A percentile compares a stretch with the other conserved stretches of the same genome.
These are phyloP conservation scores for Metschnikowia gruessii DNA, from an alignment of 805 yeast genomes.

Conservation along the genomic window DNA sequence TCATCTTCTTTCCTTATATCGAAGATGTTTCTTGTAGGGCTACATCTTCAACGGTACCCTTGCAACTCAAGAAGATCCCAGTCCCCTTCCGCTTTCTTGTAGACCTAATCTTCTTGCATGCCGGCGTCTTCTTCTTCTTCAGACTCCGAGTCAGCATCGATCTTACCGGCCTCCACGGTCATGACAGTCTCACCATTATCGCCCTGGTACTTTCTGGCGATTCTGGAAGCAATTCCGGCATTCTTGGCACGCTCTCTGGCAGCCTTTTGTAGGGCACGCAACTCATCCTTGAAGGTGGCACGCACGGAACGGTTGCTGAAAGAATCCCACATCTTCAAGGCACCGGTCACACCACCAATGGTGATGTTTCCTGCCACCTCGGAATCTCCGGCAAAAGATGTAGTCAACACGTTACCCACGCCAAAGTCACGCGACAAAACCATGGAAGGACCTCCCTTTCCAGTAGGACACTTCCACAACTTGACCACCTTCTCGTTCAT, in stretches of 20 bases:
- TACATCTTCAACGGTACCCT: too few relatives aligned
- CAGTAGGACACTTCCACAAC: constrained; percentile 73
- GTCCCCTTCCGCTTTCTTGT: too few relatives aligned
- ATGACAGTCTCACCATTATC: constrained; percentile 53
- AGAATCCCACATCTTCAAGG: constrained; percentile 89
- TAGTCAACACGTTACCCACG: constrained; percentile 84
- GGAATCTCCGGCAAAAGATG: constrained; percentile 80
- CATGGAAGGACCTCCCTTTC: constrained; percentile 68
- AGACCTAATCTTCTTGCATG: constrained; percentile 9
- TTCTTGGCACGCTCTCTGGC: constrained; percentile 58
- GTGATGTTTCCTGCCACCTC: constrained; percentile 82
- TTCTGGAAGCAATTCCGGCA: constrained; percentile 63
- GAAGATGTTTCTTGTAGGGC: too few relatives aligned
- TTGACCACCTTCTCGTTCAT: constrained; percentile 86
- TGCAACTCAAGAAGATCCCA: too few relatives aligned
- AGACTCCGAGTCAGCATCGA: constrained; percentile 54
- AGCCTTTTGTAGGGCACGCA: constrained; percentile 48
- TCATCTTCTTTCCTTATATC: too few relatives aligned
- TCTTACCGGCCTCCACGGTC: constrained; percentile 59
- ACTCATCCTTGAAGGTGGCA: constrained; percentile 57
- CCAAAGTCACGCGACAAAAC: constrained; percentile 88
- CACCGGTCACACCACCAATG: constrained; percentile 83
- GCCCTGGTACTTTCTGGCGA: constrained; percentile 66
- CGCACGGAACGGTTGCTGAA: constrained; percentile 81
- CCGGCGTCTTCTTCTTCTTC: constrained; percentile 49